phyloP scores from a whole-genome alignment of 1,284 basidiomycete genomes.

The Phaffia rhodozyma region DNA sequence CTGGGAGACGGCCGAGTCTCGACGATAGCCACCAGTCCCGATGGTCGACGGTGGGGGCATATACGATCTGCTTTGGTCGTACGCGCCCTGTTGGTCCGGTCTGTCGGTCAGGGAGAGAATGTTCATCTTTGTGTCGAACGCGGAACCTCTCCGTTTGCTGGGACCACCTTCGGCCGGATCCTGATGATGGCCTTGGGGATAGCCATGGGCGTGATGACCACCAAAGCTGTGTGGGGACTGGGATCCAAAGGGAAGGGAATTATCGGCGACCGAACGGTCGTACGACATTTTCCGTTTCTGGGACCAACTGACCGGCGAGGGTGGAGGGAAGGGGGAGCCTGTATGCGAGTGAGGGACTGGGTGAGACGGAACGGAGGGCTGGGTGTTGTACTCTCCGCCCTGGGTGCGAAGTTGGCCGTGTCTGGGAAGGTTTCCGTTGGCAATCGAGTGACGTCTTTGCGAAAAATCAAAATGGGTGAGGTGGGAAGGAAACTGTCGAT shows the following conservation, averaged over 20 bases:
- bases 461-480: conserved; percentile 47
- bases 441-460: conserved; percentile 54
- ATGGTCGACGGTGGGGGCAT: too few relatives aligned
- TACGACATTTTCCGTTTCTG: conserved; percentile 67
- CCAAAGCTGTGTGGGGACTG: not conserved
- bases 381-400: conserved; percentile 14
- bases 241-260: conserved; percentile 11
- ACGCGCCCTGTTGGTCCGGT: not conserved
- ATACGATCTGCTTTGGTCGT: not conserved
- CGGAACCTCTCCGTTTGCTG: conserved; percentile 61
- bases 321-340: conserved; percentile 10
- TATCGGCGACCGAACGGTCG: conserved; percentile 43
- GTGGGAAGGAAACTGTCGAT: conserved; percentile 27
- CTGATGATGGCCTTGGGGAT: conserved; percentile 35
- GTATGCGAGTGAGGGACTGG: not conserved
- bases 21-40: not conserved
- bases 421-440: conserved; percentile 28
- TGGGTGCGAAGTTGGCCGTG: not conserved
- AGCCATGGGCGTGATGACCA: not conserved
- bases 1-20: not conserved
- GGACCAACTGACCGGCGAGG: conserved; percentile 35
- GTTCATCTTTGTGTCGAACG: conserved; percentile 49
- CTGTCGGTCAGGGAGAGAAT: conserved; percentile 14
- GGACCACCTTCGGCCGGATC: conserved; percentile 31
- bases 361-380: conserved; percentile 16